Conservation (phyloP, 2,329 filamentous ascomycete genomes). For the Ceratocystiopsis sp. region DNA sequence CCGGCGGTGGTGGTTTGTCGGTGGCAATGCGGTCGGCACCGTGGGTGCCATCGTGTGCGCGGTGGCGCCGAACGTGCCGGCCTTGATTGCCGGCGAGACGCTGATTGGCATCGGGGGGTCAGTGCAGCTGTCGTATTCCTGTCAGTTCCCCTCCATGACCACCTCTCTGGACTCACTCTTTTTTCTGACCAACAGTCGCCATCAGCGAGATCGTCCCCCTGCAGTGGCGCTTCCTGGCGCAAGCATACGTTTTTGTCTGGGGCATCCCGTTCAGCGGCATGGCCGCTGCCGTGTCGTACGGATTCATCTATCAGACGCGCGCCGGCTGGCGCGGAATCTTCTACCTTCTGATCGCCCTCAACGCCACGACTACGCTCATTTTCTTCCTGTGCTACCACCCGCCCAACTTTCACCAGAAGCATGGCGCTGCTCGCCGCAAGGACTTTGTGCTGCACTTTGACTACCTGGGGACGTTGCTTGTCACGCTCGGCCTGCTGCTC, state of each 20-base stretch:
- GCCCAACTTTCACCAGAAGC: slow-evolving; percentile 1
- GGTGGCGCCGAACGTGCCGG: neutral
- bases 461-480: neutral
- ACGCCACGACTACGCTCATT: neutral
- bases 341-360: neutral
- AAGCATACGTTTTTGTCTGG: neutral
- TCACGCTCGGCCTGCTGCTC: too few species aligned
- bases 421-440: neutral
- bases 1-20: slow-evolving; percentile 1
- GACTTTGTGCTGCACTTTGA: neutral
- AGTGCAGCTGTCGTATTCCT: neutral
- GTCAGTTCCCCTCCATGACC: neutral
- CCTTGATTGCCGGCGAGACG: neutral
- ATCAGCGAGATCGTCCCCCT: slow-evolving; percentile 1
- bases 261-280: neutral
- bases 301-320: neutral
- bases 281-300: neutral
- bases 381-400: slow-evolving; percentile 5
- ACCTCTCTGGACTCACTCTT: neutral
- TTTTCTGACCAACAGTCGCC: neutral
- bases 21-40: neutral
- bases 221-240: neutral
- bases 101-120: neutral
- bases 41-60: neutral
- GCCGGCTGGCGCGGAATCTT: neutral